phyloP scores from a whole-genome alignment of 768 basidiomycete genomes.

The Suillus americanus region DNA sequence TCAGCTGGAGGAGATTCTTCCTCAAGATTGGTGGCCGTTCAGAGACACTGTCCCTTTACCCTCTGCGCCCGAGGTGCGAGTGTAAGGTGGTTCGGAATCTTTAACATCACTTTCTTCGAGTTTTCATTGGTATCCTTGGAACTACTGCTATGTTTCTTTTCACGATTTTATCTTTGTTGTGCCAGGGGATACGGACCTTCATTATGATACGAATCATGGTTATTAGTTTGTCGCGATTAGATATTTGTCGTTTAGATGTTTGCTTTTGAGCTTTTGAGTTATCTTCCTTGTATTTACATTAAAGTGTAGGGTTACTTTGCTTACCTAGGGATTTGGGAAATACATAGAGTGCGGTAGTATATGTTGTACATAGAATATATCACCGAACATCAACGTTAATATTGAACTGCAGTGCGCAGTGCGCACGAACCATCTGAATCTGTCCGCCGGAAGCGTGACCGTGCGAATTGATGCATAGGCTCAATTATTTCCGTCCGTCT shows the following conservation, averaged over 20 bases:
- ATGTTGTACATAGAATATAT: neutral
- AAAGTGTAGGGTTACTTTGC: neutral
- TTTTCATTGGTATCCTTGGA: too few species aligned
- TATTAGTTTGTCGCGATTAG: conserved; percentile 2
- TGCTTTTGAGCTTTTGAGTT: neutral
- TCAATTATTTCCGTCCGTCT: too few species aligned
- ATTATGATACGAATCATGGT: conserved; percentile 3
- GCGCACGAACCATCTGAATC: neutral
- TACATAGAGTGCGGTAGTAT: neutral
- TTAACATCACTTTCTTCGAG: neutral
- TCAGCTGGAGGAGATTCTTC: conserved; percentile 14
- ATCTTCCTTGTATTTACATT: conserved; percentile 3
- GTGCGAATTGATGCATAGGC: neutral
- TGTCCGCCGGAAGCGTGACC: neutral
- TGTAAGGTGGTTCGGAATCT: conserved; percentile 3
- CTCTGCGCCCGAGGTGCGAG: conserved; percentile 3
- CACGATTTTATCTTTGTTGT: neutral
- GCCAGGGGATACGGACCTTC: conserved; percentile 11
- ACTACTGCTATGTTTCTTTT: neutral
- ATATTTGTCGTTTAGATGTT: neutral
- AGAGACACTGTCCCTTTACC: conserved; percentile 12
- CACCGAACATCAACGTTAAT: neutral
- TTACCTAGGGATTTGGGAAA: neutral
- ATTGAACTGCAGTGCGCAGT: neutral
- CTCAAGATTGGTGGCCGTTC: conserved; percentile 19